Conservation (phyloP, 495 filamentous ascomycete species). For the Penicillium bialowiezense region DNA sequence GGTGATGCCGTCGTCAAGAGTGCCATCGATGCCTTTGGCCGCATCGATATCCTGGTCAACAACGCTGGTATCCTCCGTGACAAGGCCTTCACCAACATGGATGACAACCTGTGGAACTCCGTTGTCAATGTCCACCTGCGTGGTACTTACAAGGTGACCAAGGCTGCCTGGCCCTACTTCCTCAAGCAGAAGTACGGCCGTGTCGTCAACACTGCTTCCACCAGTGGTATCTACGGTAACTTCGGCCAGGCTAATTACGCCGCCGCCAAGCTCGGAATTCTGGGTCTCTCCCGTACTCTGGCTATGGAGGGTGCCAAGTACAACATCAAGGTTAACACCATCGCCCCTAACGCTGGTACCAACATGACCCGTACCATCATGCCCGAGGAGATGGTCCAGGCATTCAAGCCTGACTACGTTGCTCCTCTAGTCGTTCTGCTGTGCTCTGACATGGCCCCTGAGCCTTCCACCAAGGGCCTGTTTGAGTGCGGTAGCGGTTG, state of each 20-base stretch:
- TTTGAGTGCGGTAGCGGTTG: conserved; percentile 97
- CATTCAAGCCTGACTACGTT: conserved; percentile 99
- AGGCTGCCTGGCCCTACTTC: conserved; percentile 97
- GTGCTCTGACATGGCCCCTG: conserved; percentile 82
- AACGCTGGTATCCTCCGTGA: conserved; percentile 97
- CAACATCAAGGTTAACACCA: conserved; percentile 98
- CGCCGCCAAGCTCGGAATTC: conserved; percentile 91
- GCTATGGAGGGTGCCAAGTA: conserved; percentile 94
- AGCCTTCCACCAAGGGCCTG: conserved; percentile 81
- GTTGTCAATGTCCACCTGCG: conserved; percentile 90
- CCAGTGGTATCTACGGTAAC: conserved; percentile 97
- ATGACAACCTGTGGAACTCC: conserved; percentile 87
- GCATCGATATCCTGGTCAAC: conserved; percentile 93
- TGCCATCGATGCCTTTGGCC: conserved; percentile 90
- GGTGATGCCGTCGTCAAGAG: conserved; percentile 89
- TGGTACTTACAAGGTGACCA: conserved; percentile 95
- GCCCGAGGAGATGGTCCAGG: conserved; percentile 96
- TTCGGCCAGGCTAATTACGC: conserved; percentile 99
- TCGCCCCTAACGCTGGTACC: conserved; percentile 95
- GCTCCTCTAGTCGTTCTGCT: conserved; percentile 88
- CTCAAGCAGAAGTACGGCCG: conserved; percentile 99
- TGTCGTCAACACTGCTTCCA: conserved; percentile 93
- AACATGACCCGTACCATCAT: conserved; percentile 94
- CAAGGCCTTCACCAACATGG: conserved; percentile 98
- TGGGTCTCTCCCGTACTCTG: conserved; percentile 89